These are phyloP conservation scores for Wickerhamiella kazuoi DNA, from an alignment of 805 yeast species.

Conservation along the genomic window DNA sequence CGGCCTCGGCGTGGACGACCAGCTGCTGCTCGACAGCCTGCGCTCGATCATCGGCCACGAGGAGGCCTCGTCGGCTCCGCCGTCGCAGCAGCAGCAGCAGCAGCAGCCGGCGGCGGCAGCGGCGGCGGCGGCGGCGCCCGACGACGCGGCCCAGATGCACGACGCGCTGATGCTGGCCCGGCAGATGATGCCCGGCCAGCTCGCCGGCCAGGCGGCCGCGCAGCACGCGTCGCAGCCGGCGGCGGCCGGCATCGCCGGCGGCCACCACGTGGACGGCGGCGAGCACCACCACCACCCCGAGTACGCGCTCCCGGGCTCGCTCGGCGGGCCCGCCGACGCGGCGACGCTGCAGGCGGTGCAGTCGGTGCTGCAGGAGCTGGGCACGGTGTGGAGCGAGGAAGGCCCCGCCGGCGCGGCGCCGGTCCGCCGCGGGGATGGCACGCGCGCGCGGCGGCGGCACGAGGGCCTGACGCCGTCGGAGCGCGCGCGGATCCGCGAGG, in stretches of 20 bases:
- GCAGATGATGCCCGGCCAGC: neutral
- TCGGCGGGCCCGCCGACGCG: conserved; percentile 12
- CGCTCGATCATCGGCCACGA: conserved; percentile 4
- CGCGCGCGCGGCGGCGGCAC: neutral
- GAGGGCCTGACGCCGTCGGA: conserved; percentile 18
- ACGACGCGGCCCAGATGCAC: conserved; percentile 1
- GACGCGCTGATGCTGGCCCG: conserved; percentile 4
- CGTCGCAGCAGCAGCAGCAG: no score
- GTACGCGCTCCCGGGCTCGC: conserved; percentile 11
- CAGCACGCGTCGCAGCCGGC: neutral
- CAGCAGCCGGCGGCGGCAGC: neutral
- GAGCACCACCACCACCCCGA: conserved; percentile 20
- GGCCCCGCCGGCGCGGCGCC: neutral
- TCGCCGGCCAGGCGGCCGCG: neutral
- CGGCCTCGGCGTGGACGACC: conserved; percentile 6
- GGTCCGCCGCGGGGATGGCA: neutral
- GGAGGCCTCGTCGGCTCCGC: neutral
- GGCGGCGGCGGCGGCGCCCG: conserved; percentile 1
- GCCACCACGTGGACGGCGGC: conserved; percentile 11
- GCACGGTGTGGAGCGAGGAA: conserved; percentile 5
- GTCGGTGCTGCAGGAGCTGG: conserved; percentile 12
- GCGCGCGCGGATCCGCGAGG: conserved; percentile 42
- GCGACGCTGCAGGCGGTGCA: conserved; percentile 17
- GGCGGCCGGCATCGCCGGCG: neutral
- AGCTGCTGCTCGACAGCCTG: conserved; percentile 7